Evolutionary conservation across 495 filamentous ascomycete genomes (phyloP).

Genomic region (Parachaetomium inaequale): DNA sequence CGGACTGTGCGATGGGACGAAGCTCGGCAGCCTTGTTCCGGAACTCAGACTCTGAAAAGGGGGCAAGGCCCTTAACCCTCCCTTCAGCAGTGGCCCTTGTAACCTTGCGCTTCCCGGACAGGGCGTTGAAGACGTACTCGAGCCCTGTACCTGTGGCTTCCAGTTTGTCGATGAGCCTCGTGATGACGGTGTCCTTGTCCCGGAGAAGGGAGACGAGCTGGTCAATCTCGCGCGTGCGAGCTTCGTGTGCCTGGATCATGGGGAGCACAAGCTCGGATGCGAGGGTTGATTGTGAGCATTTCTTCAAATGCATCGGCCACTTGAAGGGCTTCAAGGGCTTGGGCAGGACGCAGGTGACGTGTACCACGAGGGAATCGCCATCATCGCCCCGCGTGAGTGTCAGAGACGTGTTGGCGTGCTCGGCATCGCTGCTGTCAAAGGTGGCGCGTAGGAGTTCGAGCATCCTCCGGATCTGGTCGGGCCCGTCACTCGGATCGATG

Average conservation of each 20-base stretch:
- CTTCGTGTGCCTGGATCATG: conserved; percentile 56
- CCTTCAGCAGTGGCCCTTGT: conserved; percentile 46
- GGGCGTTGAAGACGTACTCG: conserved; percentile 64
- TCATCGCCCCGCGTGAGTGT: conserved; percentile 31
- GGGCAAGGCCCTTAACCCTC: conserved; percentile 53
- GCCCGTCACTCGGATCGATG: conserved; percentile 81
- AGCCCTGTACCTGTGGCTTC: conserved; percentile 65
- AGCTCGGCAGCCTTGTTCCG: conserved; percentile 29
- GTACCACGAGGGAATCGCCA: conserved; percentile 50
- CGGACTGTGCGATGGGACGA: conserved; percentile 27
- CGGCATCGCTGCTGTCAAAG: conserved; percentile 43
- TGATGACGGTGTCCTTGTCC: conserved; percentile 77
- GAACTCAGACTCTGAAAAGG: conserved; percentile 51
- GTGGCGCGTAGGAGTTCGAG: conserved; percentile 67
- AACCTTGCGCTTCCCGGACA: conserved; percentile 49
- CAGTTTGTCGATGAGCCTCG: conserved; percentile 73
- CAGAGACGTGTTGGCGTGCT: conserved; percentile 39
- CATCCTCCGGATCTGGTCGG: conserved; percentile 66
- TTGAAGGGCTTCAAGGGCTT: conserved; percentile 61
- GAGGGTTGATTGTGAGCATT: conserved; percentile 50
- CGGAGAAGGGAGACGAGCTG: conserved; percentile 57
- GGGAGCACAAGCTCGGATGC: conserved; percentile 66
- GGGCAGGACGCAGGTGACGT: conserved; percentile 60
- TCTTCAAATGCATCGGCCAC: conserved; percentile 63
- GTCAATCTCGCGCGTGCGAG: conserved; percentile 48